These are phyloP conservation scores for Hemerocallis citrina DNA, from an alignment of 106 monocot genomes.

Conservation along the genomic window DNA sequence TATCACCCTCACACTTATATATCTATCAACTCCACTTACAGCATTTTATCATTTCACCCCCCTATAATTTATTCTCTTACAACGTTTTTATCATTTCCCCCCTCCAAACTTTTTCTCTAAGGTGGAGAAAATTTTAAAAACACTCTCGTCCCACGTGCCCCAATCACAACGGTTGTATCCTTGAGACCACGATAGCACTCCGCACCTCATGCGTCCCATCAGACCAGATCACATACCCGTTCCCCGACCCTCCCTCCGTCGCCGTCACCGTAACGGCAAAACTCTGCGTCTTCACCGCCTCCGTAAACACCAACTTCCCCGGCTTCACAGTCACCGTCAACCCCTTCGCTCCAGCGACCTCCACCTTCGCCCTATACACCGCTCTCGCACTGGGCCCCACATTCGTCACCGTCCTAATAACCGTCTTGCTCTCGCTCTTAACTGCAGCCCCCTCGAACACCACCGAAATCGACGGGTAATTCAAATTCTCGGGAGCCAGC, in stretches of 20 bases:
- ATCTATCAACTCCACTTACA: too few species aligned
- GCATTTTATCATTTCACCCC: too few species aligned
- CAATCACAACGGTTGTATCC: constrained; percentile 57
- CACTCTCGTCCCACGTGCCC: neutral
- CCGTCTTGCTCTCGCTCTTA: constrained; percentile 34
- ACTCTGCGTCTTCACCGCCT: constrained; percentile 32
- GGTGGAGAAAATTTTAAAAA: too few species aligned
- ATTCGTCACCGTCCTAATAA: constrained; percentile 64
- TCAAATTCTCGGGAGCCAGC: constrained; percentile 45
- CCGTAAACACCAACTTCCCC: constrained; percentile 54
- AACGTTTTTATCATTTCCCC: too few species aligned
- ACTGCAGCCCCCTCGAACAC: constrained; percentile 30
- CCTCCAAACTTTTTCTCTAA: too few species aligned
- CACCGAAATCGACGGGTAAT: constrained; percentile 83
- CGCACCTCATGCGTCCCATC: constrained; percentile 83
- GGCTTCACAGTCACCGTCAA: constrained; percentile 65
- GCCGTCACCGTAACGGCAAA: constrained; percentile 49
- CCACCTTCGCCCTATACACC: constrained; percentile 46
- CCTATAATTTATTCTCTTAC: too few species aligned
- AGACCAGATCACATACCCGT: constrained; percentile 67
- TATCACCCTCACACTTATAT: too few species aligned
- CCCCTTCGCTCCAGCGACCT: constrained; percentile 28
- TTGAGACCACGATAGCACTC: constrained; percentile 79
- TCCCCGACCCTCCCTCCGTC: constrained; percentile 17
- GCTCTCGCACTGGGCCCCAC: constrained; percentile 34